Percentiles rank a stretch among this genome's conserved stretches.
phyloP scores from a whole-genome alignment of 2,329 filamentous ascomycete genomes.

The Cytospora paraplurivora region DNA sequence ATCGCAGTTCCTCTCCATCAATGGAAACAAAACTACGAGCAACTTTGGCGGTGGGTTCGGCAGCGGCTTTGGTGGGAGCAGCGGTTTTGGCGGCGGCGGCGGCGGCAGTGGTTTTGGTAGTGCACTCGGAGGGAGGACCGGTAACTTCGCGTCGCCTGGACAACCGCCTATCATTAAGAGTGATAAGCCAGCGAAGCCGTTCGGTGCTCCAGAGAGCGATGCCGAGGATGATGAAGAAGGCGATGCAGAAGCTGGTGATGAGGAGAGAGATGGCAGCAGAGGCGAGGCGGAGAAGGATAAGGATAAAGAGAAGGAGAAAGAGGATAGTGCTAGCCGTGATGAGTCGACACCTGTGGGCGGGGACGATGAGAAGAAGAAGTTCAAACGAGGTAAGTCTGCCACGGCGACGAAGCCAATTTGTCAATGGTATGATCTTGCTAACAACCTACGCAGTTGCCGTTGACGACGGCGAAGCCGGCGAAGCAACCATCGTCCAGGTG shows the following conservation, averaged over 20 bases:
- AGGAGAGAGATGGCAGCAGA: slow-evolving; percentile 40
- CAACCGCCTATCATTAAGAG: slow-evolving; percentile 48
- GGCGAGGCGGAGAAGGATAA: slow-evolving; percentile 51
- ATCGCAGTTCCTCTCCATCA: slow-evolving; percentile 53
- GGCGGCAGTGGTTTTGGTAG: slow-evolving; percentile 40
- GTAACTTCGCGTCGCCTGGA: slow-evolving; percentile 70
- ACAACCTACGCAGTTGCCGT: slow-evolving; percentile 56
- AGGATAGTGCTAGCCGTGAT: slow-evolving; percentile 52
- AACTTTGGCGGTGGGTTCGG: slow-evolving; percentile 48
- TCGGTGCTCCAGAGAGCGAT: slow-evolving; percentile 74
- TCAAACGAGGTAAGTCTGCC: slow-evolving; percentile 66
- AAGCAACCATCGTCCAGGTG: slow-evolving; percentile 72
- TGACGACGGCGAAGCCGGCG: slow-evolving; percentile 85
- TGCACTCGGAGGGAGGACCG: slow-evolving; percentile 51
- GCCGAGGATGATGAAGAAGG: slow-evolving; percentile 53
- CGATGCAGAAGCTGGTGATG: slow-evolving; percentile 52
- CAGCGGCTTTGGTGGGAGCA: slow-evolving; percentile 36
- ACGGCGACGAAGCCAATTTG: background rate
- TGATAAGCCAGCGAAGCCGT: slow-evolving; percentile 68
- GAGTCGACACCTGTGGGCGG: slow-evolving; percentile 47
- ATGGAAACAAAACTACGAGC: slow-evolving; percentile 33
- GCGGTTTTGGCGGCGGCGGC: slow-evolving; percentile 41
- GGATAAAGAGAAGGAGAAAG: slow-evolving; percentile 50
- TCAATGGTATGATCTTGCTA: background rate
- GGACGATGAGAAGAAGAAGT: slow-evolving; percentile 67